Evolutionary conservation across 2,329 filamentous ascomycete species (phyloP).

Genomic region (Hortaea werneckii): DNA sequence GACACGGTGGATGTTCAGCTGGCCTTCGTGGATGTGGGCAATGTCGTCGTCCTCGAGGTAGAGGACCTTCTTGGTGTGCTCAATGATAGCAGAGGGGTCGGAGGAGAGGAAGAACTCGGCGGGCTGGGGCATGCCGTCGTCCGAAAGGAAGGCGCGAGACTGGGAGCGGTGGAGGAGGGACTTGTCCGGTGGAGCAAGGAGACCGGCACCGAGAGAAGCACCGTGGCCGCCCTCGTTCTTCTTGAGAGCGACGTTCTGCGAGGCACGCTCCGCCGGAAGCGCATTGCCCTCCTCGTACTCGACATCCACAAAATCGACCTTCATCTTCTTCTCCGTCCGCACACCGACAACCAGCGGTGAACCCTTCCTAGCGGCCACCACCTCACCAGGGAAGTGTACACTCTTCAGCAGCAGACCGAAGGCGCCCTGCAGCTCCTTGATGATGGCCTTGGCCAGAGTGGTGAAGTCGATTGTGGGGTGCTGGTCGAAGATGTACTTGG

Average conservation of each 20-base stretch:
- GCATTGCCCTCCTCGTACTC: conserved; percentile 83
- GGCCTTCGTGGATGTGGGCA: conserved; percentile 97
- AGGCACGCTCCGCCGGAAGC: conserved; percentile 85
- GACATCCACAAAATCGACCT: conserved; percentile 99
- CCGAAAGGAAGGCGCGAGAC: conserved; percentile 96
- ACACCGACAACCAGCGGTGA: conserved; percentile 96
- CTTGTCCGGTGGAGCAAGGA: conserved; percentile 89
- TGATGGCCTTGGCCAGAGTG: conserved; percentile 91
- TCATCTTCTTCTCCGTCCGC: conserved; percentile 96
- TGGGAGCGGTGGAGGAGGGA: conserved; percentile 96
- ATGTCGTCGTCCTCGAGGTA: conserved; percentile 99
- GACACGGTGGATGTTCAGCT: conserved; percentile 96
- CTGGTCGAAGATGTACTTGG: conserved; percentile 95
- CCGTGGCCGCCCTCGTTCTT: conserved; percentile 46
- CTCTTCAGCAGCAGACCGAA: conserved; percentile 98
- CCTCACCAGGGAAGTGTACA: conserved; percentile 94
- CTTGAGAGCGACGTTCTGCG: conserved; percentile 94
- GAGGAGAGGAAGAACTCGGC: conserved; percentile 99
- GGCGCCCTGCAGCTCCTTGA: conserved; percentile 94
- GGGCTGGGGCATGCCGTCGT: conserved; percentile 94
- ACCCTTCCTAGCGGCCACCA: conserved; percentile 95
- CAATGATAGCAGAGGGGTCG: conserved; percentile 93
- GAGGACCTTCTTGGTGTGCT: conserved; percentile 99
- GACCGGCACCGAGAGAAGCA: conserved; percentile 45
- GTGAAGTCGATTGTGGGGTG: conserved; percentile 93